Base-by-base conservation (phyloP, 2,329 filamentous ascomycete genomes). In the Chaetomiaceae sp. region DNA sequence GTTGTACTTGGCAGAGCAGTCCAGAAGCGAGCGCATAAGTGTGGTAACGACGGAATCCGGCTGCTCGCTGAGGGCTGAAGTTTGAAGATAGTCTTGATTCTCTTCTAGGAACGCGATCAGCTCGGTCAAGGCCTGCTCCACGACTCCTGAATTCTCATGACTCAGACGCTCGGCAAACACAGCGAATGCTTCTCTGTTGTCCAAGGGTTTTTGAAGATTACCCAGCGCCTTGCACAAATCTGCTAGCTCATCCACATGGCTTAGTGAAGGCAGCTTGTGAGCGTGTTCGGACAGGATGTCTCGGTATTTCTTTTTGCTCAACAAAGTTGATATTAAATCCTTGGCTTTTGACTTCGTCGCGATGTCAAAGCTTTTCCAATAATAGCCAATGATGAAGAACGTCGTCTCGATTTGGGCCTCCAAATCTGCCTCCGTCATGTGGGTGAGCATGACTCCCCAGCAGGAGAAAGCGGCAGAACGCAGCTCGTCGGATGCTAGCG, bases 91-190 rank as follows among this genome's bases (percentile, higher is more conserved):
- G 21, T 80, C 80, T 65, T 96, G 90, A 58, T 95, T 81, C 3
- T 73, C 69, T 55, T 82, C 78, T 6, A 99, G 77, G 63, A 87
- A 95, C 1, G 77, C 76, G 5, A 84, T 78, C 6, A 99, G 78
- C 66, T 99, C 94, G 20, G 75, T 75, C 41, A 99, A 70, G 18
- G 90, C 87, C 68, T 91, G 88, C 49, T 87, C 78, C 18, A 96
- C 89, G 42, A 99, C 91, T 1, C 87, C 86, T 0, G 85, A 80
- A 65, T 92, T 95, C 61, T 99, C 94, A 63, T 94, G 90, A 36
- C 78, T 75, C 51, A 95, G 80, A 57, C 94, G 82, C 59, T 82
- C 76, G 20, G 84, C 79, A 59, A 95, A 94, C 3, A 89, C 78
- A 34, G 80, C 76, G 53, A 92, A 83, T 10, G 81, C 77, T 48